Evolutionary conservation across 805 yeast species (phyloP).

Genomic region (Nakazawaea pomicola): DNA sequence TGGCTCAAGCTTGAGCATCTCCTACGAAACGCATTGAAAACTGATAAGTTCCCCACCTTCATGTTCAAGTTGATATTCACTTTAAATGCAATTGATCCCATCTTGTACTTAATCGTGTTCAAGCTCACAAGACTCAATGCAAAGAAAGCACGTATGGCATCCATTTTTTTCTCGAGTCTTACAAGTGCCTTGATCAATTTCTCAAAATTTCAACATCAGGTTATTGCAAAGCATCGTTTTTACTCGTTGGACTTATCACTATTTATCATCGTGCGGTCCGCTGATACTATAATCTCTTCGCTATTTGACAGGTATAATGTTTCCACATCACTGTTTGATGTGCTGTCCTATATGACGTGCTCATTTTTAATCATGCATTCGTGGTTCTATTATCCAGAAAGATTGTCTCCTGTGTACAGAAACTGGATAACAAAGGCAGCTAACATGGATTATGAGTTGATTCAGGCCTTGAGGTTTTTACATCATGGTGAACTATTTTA

Average conservation of each 20-base stretch:
- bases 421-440: conserved; percentile 48
- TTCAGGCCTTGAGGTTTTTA: conserved; percentile 27
- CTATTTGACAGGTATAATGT: conserved; percentile 14
- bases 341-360: conserved; percentile 25
- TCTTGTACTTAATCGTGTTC: conserved; percentile 11
- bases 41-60: conserved; percentile 30
- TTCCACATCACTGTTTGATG: conserved; percentile 20
- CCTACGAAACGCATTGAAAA: conserved; percentile 24
- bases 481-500: conserved; percentile 28
- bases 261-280: conserved; percentile 30
- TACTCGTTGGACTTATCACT: conserved; percentile 32
- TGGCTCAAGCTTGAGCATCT: conserved; percentile 14
- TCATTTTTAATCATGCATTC: conserved; percentile 31
- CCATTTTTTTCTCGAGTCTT: conserved; percentile 28
- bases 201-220: conserved; percentile 29
- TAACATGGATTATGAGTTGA: conserved; percentile 37
- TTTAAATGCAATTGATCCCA: conserved; percentile 28
- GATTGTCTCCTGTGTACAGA: conserved; percentile 37
- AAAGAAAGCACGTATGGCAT: conserved; percentile 13
- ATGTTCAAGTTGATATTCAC: conserved; percentile 29
- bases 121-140: conserved; percentile 6
- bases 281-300: conserved; percentile 28
- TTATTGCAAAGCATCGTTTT: conserved; percentile 25
- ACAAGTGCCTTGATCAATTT: conserved; percentile 25
- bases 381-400: conserved; percentile 33